A percentile compares a stretch with the other conserved stretches of the same genome.
Conservation (phyloP, 108 stramenopile genomes). For the Cylindrotheca fusiformis region DNA sequence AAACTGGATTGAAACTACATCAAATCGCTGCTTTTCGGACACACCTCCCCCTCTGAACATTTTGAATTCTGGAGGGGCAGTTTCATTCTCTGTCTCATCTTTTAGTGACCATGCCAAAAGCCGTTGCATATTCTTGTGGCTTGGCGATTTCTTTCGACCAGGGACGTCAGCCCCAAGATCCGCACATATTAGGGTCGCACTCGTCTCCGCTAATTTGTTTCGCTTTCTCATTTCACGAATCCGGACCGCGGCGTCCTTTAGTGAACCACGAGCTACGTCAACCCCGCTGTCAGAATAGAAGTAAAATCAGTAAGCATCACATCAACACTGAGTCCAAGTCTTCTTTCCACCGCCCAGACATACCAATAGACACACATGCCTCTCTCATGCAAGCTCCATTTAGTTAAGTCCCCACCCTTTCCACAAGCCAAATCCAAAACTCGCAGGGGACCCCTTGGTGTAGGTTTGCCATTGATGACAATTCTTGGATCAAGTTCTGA, state of each 20-base stretch:
- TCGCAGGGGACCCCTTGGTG: constrained; percentile 53
- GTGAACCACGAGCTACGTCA: constrained; percentile 94
- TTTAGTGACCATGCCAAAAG: constrained; percentile 74
- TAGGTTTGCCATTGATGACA: constrained; percentile 46
- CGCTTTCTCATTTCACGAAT: constrained; percentile 56
- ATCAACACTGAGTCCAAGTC: too few species aligned
- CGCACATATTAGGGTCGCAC: constrained; percentile 59
- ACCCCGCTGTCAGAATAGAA: constrained; percentile 73
- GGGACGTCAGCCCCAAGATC: constrained; percentile 91
- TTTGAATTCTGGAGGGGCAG: constrained; percentile 59
- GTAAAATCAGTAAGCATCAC: too few species aligned
- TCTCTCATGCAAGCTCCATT: constrained; percentile 79
- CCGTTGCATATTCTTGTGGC: constrained; percentile 61
- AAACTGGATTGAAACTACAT: constrained; percentile 96
- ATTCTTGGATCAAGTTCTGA: constrained; percentile 58
- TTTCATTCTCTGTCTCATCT: constrained; percentile 50
- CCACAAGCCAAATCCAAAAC: constrained; percentile 98
- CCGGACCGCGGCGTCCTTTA: constrained; percentile 90
- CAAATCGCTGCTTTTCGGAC: constrained; percentile 67
- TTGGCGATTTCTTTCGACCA: constrained; percentile 50
- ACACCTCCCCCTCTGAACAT: constrained; percentile 68
- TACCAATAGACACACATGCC: constrained; percentile 69
- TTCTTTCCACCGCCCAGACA: constrained; percentile 3
- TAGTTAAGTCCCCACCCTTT: constrained; percentile 97
- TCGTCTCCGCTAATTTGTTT: constrained; percentile 53